Percentiles rank a stretch among this genome's conserved stretches.
phyloP scores from a whole-genome alignment of 805 yeast genomes.

The Grigorovia humatica region DNA sequence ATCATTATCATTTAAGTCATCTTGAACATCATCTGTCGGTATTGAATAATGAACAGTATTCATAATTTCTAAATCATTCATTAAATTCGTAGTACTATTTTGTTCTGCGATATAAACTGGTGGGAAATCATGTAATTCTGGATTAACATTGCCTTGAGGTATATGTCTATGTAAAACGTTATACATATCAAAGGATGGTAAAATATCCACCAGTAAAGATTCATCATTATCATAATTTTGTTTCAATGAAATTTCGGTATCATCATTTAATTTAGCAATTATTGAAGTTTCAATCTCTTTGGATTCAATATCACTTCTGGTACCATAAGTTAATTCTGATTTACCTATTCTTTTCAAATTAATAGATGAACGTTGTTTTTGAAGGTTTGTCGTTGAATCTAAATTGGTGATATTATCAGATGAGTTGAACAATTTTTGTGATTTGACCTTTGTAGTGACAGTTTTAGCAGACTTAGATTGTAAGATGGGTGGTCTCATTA shows the following conservation, averaged over 20 bases:
- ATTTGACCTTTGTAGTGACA: neutral
- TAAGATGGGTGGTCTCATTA: neutral
- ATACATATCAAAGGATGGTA: constrained; percentile 64
- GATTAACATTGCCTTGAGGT: constrained; percentile 31
- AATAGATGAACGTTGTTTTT: neutral
- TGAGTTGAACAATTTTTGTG: neutral
- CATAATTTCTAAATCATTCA: constrained; percentile 10
- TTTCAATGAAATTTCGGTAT: neutral
- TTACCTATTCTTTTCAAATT: constrained; percentile 4
- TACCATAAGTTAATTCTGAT: constrained; percentile 9
- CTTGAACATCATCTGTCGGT: constrained; percentile 10
- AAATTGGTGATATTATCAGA: too few species aligned
- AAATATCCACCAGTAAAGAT: constrained; percentile 35
- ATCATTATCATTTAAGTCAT: constrained; percentile 30
- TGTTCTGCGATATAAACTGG: constrained; percentile 26
- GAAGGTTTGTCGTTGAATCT: neutral
- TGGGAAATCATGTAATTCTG: constrained; percentile 26
- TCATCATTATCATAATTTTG: constrained; percentile 6
- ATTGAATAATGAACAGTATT: constrained; percentile 13
- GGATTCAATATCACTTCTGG: constrained; percentile 3
- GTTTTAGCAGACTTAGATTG: neutral
- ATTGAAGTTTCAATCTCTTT: constrained; percentile 3
- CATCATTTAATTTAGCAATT: neutral
- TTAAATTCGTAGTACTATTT: neutral
- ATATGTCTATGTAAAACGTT: constrained; percentile 35